Conservation (phyloP, 2,329 filamentous ascomycete species). For the Penicillium sp. region DNA sequence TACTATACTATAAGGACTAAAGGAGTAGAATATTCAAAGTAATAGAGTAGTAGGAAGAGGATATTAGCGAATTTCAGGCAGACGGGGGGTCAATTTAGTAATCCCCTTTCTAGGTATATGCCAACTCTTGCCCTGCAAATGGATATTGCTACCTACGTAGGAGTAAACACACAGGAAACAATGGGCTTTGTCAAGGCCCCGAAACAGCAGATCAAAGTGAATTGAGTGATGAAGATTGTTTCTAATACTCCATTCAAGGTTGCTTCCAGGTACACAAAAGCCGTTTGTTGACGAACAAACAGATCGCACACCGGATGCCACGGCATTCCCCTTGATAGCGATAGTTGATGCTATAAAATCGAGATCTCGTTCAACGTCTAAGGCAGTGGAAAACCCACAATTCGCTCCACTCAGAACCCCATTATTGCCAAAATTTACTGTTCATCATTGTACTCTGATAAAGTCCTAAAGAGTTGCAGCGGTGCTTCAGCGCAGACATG, state of each 20-base stretch:
- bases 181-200: background rate
- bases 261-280: background rate
- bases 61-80: too few species aligned
- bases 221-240: background rate
- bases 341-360: background rate
- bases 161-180: background rate
- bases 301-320: background rate
- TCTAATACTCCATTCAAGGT: too few species aligned
- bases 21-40: background rate
- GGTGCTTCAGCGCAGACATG: background rate
- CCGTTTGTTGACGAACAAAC: background rate
- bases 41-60: too few species aligned
- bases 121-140: too few species aligned
- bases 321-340: background rate
- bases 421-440: background rate
- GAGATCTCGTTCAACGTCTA: background rate
- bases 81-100: too few species aligned
- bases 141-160: too few species aligned
- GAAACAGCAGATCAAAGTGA: background rate
- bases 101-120: too few species aligned
- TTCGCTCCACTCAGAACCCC: background rate
- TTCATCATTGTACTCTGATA: too few species aligned
- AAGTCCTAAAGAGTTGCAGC: background rate
- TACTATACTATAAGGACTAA: too few species aligned
- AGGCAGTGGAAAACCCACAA: background rate